Evolutionary conservation across 352 stramenopile species (phyloP), one percentile per base, ranked within the genome.

Genomic region (Globisporangium middletonii): DNA sequence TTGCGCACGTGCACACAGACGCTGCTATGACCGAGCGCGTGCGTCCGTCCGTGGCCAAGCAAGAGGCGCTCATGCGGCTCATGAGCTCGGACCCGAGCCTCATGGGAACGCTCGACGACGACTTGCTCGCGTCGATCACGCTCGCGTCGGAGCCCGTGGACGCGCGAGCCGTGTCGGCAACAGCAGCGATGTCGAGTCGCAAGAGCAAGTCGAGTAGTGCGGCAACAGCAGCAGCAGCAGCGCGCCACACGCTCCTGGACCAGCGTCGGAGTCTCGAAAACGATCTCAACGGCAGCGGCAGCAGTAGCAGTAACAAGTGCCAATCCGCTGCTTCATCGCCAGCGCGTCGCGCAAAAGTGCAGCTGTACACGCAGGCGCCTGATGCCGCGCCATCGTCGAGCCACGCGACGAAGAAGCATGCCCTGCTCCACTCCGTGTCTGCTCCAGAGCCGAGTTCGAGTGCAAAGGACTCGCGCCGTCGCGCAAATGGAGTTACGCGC

Each of bases 1-100:
- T 4, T 50, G 11, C 44, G 30, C 9, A 11, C 7, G 4, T 12
- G 13, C 37, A 42, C 37, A 42, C 13, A 6, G 27, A 46, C 9
- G n/a, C 23, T 42, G 16, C 33, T 11, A 64, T 64, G 59, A 13
- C 47, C 6, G 51, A 50, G 1, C 59, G 28, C 45, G 9, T 19
- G 27, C 59, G 52, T 52, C 68, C 53, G 55, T 77, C 74, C n/a
- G 37, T 54, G 37, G 57, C 45, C 41, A 81, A 73, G 59, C 74
- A 82, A 65, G 63, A 73, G 63, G 72, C 63, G 35, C 63, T 84
- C 46, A 69, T 77, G 64, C 57, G 56, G 42, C 70, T 84, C 51
- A 69, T 84, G 62, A 75, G 62, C 61, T 58, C 63, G 3, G 63
- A 84, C 42, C 74, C 72, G 55, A 69, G 67, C 49, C 58, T 83